phyloP scores from a whole-genome alignment of 768 basidiomycete genomes.

The Amanita muscaria region DNA sequence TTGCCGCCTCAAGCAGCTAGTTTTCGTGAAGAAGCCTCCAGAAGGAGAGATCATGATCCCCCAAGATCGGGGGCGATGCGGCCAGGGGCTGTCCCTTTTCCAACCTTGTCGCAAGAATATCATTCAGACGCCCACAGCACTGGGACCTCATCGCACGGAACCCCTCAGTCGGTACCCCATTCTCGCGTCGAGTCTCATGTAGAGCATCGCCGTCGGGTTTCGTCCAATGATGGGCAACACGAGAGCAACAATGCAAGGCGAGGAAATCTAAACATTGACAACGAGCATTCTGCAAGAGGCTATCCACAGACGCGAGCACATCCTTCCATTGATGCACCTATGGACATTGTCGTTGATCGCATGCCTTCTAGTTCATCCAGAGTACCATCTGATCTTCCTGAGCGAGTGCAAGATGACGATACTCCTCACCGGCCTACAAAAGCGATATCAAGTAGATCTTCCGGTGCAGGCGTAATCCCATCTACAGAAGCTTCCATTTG shows the following conservation, averaged over 20 bases:
- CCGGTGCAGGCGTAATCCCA: not conserved
- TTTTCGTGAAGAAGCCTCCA: conserved; percentile 22
- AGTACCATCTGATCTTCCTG: conserved; percentile 5
- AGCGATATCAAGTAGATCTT: not conserved
- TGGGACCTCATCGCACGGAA: not conserved
- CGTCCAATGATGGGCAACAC: not conserved
- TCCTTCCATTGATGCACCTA: conserved; percentile 15
- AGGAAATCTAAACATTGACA: not conserved
- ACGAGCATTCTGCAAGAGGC: conserved; percentile 4
- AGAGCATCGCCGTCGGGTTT: not conserved
- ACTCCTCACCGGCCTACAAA: not conserved
- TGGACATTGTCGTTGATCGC: conserved; percentile 20
- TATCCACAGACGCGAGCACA: conserved; percentile 9
- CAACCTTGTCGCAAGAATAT: conserved; percentile 12
- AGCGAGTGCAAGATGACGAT: not conserved
- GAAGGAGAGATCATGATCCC: conserved; percentile 7
- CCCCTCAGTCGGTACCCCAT: conserved; percentile 7
- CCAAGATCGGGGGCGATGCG: not conserved
- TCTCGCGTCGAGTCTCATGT: conserved; percentile 3
- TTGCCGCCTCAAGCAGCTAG: conserved; percentile 35
- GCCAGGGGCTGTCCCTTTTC: conserved; percentile 1
- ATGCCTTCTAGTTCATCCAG: conserved; percentile 14
- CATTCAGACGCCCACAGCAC: conserved; percentile 5
- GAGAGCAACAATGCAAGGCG: not conserved
- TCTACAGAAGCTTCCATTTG: not conserved